A percentile compares a stretch with the other conserved stretches of the same genome.
phyloP scores from a whole-genome alignment of 1,139 yeast species.

The Yamadazyma sp. region DNA sequence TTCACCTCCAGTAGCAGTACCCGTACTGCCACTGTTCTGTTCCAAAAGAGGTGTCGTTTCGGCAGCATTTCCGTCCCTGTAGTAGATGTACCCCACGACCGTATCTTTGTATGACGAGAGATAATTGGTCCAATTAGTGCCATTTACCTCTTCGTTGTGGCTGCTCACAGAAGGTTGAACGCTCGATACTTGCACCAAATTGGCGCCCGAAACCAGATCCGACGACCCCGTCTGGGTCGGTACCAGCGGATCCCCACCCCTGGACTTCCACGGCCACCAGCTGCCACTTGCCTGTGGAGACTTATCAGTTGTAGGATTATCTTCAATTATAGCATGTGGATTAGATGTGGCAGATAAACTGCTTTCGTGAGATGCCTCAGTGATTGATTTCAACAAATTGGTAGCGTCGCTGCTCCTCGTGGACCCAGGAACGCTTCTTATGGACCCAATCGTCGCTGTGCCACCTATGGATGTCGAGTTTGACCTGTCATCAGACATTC shows the following conservation, averaged over 20 bases:
- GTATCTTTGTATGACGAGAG: slow-evolving; percentile 9
- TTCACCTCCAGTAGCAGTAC: background rate
- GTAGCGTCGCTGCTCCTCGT: background rate
- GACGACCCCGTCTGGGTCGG: background rate
- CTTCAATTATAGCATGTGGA: background rate
- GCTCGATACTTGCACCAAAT: background rate
- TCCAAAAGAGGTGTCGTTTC: slow-evolving; percentile 3
- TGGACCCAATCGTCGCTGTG: slow-evolving; percentile 1
- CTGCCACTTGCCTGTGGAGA: background rate
- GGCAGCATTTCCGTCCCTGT: slow-evolving; percentile 3
- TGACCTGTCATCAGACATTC: background rate
- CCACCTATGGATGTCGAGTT: slow-evolving; percentile 3
- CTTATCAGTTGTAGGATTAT: background rate
- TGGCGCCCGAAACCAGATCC: background rate
- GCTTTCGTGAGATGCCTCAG: slow-evolving; percentile 12
- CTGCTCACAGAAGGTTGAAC: slow-evolving; percentile 4
- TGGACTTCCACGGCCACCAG: background rate
- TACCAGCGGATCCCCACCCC: background rate
- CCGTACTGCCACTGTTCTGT: background rate
- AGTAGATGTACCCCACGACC: slow-evolving; percentile 11
- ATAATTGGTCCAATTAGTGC: slow-evolving; percentile 10
- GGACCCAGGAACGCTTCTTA: background rate
- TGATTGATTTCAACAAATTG: slow-evolving; percentile 8
- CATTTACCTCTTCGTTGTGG: background rate
- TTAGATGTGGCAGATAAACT: background rate